Conservation (phyloP, 495 filamentous ascomycete genomes). For the Xylaria bambusicola region DNA sequence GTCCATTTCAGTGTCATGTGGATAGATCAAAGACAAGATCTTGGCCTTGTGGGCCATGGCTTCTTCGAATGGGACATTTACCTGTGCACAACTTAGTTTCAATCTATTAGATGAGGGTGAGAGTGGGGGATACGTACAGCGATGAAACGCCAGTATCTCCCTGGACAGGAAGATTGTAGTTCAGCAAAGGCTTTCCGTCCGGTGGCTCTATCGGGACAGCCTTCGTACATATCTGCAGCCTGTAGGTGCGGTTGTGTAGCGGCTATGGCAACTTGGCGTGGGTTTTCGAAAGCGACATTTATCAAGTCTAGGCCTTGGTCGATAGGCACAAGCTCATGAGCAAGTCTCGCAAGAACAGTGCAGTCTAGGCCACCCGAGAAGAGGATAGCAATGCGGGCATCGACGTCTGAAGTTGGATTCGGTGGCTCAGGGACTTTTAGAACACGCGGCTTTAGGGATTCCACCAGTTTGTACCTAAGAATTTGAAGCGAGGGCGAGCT, state of each 20-base stretch:
- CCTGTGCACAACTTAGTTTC: slow-evolving; percentile 42
- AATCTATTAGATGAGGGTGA: background rate
- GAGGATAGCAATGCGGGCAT: slow-evolving; percentile 70
- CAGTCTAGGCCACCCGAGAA: slow-evolving; percentile 97
- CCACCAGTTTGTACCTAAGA: slow-evolving; percentile 59
- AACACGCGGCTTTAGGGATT: slow-evolving; percentile 67
- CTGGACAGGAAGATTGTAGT: slow-evolving; percentile 69
- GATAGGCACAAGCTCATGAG: slow-evolving; percentile 73
- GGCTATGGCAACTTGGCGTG: slow-evolving; percentile 49
- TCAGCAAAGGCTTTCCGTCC: slow-evolving; percentile 76
- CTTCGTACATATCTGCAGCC: slow-evolving; percentile 61
- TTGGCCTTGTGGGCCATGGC: slow-evolving; percentile 66
- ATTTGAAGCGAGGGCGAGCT: slow-evolving; percentile 55
- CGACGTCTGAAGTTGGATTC: slow-evolving; percentile 26
- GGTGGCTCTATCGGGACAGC: slow-evolving; percentile 87
- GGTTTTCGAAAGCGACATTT: slow-evolving; percentile 97
- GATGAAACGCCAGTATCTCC: slow-evolving; percentile 77
- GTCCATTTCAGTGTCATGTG: slow-evolving; percentile 98
- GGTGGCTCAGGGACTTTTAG: slow-evolving; percentile 66
- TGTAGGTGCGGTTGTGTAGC: slow-evolving; percentile 19
- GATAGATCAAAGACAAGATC: slow-evolving; percentile 77
- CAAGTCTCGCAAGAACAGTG: slow-evolving; percentile 78
- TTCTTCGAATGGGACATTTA: slow-evolving; percentile 82
- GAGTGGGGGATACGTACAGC: slow-evolving; percentile 44
- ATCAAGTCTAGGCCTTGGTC: slow-evolving; percentile 78